Percentiles rank a stretch among this genome's conserved stretches.
Evolutionary conservation across 768 basidiomycete genomes (phyloP).

Genomic region (Mycena pura): DNA sequence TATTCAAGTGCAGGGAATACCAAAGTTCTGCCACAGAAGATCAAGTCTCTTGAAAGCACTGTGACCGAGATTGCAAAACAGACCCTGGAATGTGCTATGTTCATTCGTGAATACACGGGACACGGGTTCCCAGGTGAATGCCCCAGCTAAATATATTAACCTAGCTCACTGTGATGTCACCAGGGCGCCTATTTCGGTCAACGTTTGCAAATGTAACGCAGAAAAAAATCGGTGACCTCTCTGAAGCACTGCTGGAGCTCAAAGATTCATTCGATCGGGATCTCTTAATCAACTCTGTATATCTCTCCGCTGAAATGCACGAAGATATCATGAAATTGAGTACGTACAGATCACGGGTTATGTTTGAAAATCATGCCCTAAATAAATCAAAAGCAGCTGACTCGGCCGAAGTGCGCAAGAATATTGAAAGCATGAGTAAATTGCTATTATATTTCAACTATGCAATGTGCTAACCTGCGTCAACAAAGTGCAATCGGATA

Average conservation of each 20-base stretch:
- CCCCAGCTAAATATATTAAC: neutral
- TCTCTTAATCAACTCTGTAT: neutral
- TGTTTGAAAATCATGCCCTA: neutral
- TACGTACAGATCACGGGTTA: neutral
- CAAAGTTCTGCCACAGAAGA: slow-evolving; percentile 33
- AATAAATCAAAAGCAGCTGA: no score
- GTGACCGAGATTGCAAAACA: slow-evolving; percentile 36
- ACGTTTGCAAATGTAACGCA: neutral
- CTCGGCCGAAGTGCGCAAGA: no score
- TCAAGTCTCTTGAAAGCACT: slow-evolving; percentile 34
- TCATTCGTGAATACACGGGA: slow-evolving; percentile 41
- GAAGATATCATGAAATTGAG: neutral
- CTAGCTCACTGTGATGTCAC: neutral
- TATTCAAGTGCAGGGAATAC: slow-evolving; percentile 40
- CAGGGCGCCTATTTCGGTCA: neutral
- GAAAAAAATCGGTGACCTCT: neutral
- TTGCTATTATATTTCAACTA: no score
- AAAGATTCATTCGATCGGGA: neutral
- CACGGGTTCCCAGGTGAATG: slow-evolving; percentile 39
- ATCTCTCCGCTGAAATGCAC: neutral
- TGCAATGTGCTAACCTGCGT: no score
- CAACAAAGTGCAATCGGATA: neutral
- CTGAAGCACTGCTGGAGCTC: neutral
- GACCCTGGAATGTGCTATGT: slow-evolving; percentile 44
- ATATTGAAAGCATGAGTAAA: no score